Conservation (phyloP, 257 asterid genomes). For the Striga asiatica region DNA sequence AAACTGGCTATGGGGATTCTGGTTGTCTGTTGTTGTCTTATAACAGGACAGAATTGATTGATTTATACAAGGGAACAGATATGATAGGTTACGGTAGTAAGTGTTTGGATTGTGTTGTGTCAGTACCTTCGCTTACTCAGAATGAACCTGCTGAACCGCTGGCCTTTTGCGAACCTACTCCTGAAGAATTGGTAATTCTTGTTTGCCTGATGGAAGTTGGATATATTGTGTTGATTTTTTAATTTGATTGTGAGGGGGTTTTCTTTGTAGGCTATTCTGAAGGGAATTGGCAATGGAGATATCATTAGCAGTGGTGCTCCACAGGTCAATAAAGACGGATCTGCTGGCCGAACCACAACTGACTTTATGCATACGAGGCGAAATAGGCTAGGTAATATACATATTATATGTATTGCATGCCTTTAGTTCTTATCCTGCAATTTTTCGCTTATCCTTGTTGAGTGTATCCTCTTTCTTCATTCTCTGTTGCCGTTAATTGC, state of each 20-base stretch:
- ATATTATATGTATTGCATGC: neutral
- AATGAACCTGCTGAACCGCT: slow-evolving; percentile 71
- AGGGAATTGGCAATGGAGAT: slow-evolving; percentile 88
- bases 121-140: slow-evolving; percentile 60
- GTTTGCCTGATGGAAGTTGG: neutral
- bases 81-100: slow-evolving; percentile 29
- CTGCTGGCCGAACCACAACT: slow-evolving; percentile 46
- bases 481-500: slow-evolving; percentile 13
- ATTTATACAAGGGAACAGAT: slow-evolving; percentile 54
- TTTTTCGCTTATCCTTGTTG: neutral
- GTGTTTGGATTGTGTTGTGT: slow-evolving; percentile 35
- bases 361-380: slow-evolving; percentile 62
- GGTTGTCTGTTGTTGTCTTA: slow-evolving; percentile 37
- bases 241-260: slow-evolving; percentile 9
- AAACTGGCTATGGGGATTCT: slow-evolving; percentile 31
- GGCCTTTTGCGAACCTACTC: slow-evolving; percentile 51
- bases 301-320: slow-evolving; percentile 77
- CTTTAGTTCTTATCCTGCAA: neutral
- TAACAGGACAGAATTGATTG: slow-evolving; percentile 59
- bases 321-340: slow-evolving; percentile 62
- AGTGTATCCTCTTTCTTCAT: neutral
- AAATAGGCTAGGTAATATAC: slow-evolving; percentile 43
- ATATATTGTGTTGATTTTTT: neutral
- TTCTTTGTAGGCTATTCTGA: slow-evolving; percentile 47
- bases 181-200: slow-evolving; percentile 67